Evolutionary conservation across 2,329 filamentous ascomycete species (phyloP).

Genomic region (Xylaria sp.): DNA sequence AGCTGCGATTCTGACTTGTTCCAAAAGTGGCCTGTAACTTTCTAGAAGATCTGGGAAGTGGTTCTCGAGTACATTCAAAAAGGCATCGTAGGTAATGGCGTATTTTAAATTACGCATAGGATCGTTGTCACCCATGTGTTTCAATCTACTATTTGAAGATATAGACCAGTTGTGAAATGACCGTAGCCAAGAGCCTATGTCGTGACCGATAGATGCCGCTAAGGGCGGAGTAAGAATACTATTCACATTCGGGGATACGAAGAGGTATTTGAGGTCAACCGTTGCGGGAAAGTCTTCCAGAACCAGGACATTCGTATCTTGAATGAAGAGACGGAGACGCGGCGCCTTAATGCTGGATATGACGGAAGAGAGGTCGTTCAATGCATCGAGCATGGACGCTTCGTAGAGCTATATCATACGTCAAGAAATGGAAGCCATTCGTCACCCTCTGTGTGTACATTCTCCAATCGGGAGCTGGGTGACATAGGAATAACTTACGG

Average conservation of each 20-base stretch:
- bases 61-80: conserved; percentile 49
- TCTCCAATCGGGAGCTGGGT: not conserved
- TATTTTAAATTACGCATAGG: conserved; percentile 53
- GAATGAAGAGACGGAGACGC: conserved; percentile 48
- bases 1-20: conserved; percentile 41
- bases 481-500: conserved; percentile 34
- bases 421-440: not conserved
- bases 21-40: conserved; percentile 43
- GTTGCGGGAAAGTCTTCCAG: conserved; percentile 51
- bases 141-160: conserved; percentile 30
- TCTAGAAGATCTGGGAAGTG: conserved; percentile 49
- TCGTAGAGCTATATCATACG: conserved; percentile 15
- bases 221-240: conserved; percentile 29
- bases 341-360: not conserved
- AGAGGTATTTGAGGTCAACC: conserved; percentile 49
- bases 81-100: conserved; percentile 51
- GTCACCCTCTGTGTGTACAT: not conserved
- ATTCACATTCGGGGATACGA: conserved; percentile 40
- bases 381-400: conserved; percentile 15
- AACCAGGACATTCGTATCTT: conserved; percentile 50
- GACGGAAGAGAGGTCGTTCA: not conserved
- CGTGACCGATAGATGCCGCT: conserved; percentile 44
- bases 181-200: conserved; percentile 49
- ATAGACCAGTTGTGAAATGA: conserved; percentile 52
- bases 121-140: conserved; percentile 45